Conservation (phyloP, 2,329 filamentous ascomycete species). For the Verruconis gallopava region DNA sequence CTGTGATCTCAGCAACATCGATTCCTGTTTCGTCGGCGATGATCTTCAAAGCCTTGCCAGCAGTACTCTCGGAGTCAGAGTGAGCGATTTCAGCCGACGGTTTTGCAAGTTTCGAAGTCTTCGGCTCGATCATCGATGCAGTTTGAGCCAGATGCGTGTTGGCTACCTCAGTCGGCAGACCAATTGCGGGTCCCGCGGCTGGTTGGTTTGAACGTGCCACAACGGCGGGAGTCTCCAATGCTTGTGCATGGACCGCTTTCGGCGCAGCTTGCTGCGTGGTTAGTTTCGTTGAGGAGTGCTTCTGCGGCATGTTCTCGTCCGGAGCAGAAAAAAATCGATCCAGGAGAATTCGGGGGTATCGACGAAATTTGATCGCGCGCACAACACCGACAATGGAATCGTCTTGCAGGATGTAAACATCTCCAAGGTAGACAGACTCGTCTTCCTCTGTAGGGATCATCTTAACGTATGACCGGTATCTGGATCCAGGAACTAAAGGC, state of each 20-base stretch:
- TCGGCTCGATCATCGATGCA: neutral
- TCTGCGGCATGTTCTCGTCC: constrained; percentile 8
- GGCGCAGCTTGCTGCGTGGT: neutral
- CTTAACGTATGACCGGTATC: constrained; percentile 47
- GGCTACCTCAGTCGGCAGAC: neutral
- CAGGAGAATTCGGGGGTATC: constrained; percentile 15
- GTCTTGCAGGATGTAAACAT: constrained; percentile 27
- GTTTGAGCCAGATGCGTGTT: neutral
- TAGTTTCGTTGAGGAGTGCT: too few relatives aligned
- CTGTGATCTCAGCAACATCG: constrained; percentile 13
- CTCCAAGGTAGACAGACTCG: constrained; percentile 22
- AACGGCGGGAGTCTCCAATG: neutral
- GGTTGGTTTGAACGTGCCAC: neutral
- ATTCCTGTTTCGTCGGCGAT: constrained; percentile 16
- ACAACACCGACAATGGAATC: constrained; percentile 22
- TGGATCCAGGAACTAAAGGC: constrained; percentile 36
- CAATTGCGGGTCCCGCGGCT: neutral
- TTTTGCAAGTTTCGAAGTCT: neutral
- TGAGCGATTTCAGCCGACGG: neutral
- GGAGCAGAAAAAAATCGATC: constrained; percentile 16
- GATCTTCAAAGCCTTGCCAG: neutral
- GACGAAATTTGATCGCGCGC: constrained; percentile 17
- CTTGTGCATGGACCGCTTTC: neutral
- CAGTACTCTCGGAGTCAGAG: neutral
- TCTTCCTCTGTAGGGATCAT: constrained; percentile 45